Conservation (phyloP, 306 rosid species). For the Pterocarpus santalinus region DNA sequence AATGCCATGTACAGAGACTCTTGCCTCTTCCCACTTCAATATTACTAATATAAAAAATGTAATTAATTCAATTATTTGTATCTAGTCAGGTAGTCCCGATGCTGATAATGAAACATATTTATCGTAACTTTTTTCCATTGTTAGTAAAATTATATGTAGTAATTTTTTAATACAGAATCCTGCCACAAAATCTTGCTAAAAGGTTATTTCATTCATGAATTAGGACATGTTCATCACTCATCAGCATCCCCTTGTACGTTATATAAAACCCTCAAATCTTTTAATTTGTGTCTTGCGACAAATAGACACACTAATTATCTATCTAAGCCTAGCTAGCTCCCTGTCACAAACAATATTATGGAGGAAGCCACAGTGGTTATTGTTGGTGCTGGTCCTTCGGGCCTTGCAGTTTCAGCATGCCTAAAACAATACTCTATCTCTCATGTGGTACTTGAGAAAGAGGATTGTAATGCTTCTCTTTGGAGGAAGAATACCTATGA, state of each 20-base stretch:
- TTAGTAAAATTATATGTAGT: neutral
- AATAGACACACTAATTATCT: neutral
- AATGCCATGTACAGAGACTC: too few species aligned
- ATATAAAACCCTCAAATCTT: neutral
- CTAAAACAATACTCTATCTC: slow-evolving; percentile 44
- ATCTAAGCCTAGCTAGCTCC: neutral
- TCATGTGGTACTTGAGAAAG: slow-evolving; percentile 56
- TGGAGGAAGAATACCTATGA: slow-evolving; percentile 67
- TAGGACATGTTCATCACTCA: neutral
- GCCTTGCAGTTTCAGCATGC: slow-evolving; percentile 60
- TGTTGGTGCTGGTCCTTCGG: slow-evolving; percentile 64
- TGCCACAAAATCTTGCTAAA: neutral
- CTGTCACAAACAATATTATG: slow-evolving; percentile 5
- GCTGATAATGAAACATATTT: too few species aligned
- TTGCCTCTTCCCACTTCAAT: too few species aligned
- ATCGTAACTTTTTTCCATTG: neutral
- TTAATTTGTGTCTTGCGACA: neutral
- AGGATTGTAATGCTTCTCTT: slow-evolving; percentile 62
- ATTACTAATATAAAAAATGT: too few species aligned
- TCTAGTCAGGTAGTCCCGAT: neutral
- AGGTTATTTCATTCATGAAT: neutral
- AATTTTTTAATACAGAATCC: neutral
- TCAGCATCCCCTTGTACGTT: neutral
- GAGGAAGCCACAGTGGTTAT: slow-evolving; percentile 41
- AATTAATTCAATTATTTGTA: too few species aligned